These are phyloP conservation scores for Monosporascus cannonballus DNA, from an alignment of 2,329 filamentous ascomycete species.

Conservation along the genomic window DNA sequence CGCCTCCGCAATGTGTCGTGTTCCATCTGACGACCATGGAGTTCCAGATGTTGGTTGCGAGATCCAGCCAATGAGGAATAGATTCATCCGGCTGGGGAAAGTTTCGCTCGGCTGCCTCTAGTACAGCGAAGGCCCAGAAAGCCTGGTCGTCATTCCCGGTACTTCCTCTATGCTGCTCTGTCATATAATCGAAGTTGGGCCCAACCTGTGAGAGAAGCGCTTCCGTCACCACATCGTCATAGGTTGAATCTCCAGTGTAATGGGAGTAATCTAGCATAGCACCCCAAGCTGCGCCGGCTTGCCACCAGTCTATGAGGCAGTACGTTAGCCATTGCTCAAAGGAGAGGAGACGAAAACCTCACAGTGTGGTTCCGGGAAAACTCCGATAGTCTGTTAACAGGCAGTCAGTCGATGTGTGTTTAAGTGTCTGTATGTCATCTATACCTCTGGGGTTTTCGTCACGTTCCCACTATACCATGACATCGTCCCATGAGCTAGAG, in stretches of 20 bases:
- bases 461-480: conserved; percentile 59
- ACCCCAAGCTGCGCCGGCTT: conserved; percentile 60
- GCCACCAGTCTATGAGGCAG: conserved; percentile 50
- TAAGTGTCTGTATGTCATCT: conserved; percentile 1
- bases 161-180: conserved; percentile 46
- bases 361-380: conserved; percentile 60
- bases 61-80: conserved; percentile 58
- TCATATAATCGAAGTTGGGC: conserved; percentile 54
- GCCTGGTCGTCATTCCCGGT: conserved; percentile 72
- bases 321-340: conserved; percentile 16
- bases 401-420: neutral
- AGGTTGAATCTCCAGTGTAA: conserved; percentile 55
- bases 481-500: conserved; percentile 55
- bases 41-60: conserved; percentile 68
- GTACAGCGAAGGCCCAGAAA: conserved; percentile 64
- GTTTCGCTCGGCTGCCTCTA: conserved; percentile 63
- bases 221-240: conserved; percentile 53
- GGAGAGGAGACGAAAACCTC: conserved; percentile 32
- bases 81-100: conserved; percentile 54
- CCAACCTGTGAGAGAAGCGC: conserved; percentile 55
- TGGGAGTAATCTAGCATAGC: conserved; percentile 64
- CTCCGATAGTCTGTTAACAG: conserved; percentile 45
- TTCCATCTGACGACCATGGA: conserved; percentile 67
- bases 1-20: conserved; percentile 58
- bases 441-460: conserved; percentile 41